Base-by-base conservation (phyloP, 495 filamentous ascomycete genomes). In the Aspergillus ellipticus region DNA sequence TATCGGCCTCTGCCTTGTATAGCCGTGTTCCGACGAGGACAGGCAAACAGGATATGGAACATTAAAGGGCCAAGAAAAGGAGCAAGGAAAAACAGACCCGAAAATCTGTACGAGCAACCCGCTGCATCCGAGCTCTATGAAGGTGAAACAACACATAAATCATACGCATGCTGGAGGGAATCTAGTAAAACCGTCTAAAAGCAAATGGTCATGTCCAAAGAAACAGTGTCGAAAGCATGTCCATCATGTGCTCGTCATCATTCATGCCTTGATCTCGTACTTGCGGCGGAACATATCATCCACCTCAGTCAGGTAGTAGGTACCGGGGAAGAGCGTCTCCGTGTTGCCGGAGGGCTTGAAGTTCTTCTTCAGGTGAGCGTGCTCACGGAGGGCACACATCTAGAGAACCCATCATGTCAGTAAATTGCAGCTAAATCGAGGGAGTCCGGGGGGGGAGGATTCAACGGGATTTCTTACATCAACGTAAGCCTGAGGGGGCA, bases 261-360 rank as follows among this genome's bases (percentile, higher is more conserved):
- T 62, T 77, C 87, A 98, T 71, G 84, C 87, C 84, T 97, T 94
- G 76, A 96, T 72, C 56, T 80, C 79, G 77, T 98, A 97, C 59
- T 79, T 81, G 61, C 94, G 83, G 72, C 90, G 85, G 89, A 93
- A 98, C 90, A 96, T 96, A 64, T 91, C 90, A 62, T 98, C 93
- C 33, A 98, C 79, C 61, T 85, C 83, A 59, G 85, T 86, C 50
- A 97, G 82, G 77, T 96, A 98, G 79, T 97, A 98, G 13, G 88
- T 87, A 43, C 87, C 89, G 53, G 82, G 76, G 59, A 77, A 69
- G n/a, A 98, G 81, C 58, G 85, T 90, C 35, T 90, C 88, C n/a
- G 80, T 63, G 43, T 84, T 85, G 55, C 94, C 94, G 48, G 76
- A 58, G 35, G 94, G 94, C 61, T 78, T 85, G 76, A 88, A 98